These are phyloP conservation scores for Haemoproteus tartakovskyi DNA, from an alignment of 169 alveolate species.

Conservation along the genomic window DNA sequence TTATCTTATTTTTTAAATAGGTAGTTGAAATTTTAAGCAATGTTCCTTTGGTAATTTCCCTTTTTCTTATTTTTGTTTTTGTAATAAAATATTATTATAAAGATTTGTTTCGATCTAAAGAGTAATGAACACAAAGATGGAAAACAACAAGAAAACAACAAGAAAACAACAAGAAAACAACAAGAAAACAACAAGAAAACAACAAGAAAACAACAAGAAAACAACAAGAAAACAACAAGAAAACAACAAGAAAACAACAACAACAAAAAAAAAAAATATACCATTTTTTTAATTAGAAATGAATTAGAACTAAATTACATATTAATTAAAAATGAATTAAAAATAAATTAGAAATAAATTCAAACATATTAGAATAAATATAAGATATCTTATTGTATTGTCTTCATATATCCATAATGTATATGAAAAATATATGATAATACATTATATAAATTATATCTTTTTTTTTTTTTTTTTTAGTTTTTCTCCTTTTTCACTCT, in stretches of 20 bases:
- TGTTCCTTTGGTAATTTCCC: conserved; percentile 11
- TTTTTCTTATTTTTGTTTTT: conserved; percentile 5
- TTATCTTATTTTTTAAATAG: neutral
- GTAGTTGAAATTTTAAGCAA: conserved; percentile 25
- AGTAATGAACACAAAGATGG: neutral
- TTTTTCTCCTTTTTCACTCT: neutral
- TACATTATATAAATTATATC: neutral
- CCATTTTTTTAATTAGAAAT: too few species aligned
- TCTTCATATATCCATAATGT: neutral
- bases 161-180: neutral
- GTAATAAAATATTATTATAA: conserved; percentile 15
- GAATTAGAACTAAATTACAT: too few species aligned
- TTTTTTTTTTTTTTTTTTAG: neutral
- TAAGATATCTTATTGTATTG: neutral
- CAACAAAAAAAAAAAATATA: too few species aligned
- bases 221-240: too few species aligned
- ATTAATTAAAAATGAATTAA: too few species aligned
- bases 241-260: too few species aligned
- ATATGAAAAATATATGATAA: neutral
- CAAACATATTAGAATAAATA: too few species aligned
- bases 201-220: too few species aligned
- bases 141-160: neutral
- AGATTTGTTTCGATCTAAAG: conserved; percentile 13
- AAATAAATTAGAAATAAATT: too few species aligned
- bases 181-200: too few species aligned